Conservation (phyloP, 768 basidiomycete genomes). For the Collybia mongolica region DNA sequence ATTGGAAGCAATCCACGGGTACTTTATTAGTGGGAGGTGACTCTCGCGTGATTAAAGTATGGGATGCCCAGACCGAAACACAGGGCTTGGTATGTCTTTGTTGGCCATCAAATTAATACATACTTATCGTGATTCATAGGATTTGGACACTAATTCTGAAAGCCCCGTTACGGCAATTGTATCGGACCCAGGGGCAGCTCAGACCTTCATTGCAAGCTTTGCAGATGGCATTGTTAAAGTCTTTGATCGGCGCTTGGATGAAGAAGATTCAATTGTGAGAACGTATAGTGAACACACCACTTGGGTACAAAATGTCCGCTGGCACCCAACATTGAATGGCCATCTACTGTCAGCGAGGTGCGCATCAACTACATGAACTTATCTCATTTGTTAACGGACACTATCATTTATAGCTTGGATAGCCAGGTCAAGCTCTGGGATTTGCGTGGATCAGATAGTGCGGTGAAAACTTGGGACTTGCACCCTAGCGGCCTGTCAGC, state of each 20-base stretch:
- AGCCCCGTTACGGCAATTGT: constrained; percentile 86
- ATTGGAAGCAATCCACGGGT: constrained; percentile 92
- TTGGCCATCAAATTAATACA: background rate
- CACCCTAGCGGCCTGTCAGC: constrained; percentile 74
- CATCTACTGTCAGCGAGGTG: constrained; percentile 89
- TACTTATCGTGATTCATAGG: constrained; percentile 43
- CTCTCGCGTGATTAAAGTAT: constrained; percentile 82
- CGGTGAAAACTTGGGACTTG: constrained; percentile 61
- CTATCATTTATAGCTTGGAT: constrained; percentile 56
- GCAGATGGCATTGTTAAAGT: constrained; percentile 88
- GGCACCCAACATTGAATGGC: constrained; percentile 66
- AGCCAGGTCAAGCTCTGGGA: constrained; percentile 95
- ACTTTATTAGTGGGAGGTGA: constrained; percentile 90
- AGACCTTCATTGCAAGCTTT: constrained; percentile 87
- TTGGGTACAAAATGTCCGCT: constrained; percentile 90
- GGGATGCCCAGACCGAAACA: constrained; percentile 93
- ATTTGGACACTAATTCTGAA: constrained; percentile 85
- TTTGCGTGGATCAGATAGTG: constrained; percentile 59
- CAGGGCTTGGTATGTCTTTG: constrained; percentile 58
- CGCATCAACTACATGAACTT: constrained; percentile 14
- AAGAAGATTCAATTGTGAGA: constrained; percentile 79
- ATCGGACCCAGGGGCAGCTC: constrained; percentile 72
- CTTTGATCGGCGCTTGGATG: constrained; percentile 87
- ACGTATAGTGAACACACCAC: constrained; percentile 74
- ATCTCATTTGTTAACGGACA: background rate